Evolutionary conservation across 768 basidiomycete genomes (phyloP).

Genomic region (Clavulina sp.): DNA sequence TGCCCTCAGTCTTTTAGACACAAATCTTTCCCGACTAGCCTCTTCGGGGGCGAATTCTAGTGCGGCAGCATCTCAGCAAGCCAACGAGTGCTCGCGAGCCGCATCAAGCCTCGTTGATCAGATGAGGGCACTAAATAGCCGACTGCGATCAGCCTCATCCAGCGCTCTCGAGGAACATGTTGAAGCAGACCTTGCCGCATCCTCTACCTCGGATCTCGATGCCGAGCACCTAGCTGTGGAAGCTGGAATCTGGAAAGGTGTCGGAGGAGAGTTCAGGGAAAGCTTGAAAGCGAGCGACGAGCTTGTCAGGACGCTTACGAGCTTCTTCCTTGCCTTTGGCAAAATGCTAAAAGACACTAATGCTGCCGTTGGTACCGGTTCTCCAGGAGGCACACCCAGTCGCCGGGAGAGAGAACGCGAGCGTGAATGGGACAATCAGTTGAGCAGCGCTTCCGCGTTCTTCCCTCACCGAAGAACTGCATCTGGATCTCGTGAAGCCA

Average conservation of each 20-base stretch:
- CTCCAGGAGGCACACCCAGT: too few species aligned
- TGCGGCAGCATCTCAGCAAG: constrained; percentile 24
- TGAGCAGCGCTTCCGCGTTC: too few species aligned
- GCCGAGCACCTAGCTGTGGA: constrained; percentile 21
- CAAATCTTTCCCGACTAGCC: constrained; percentile 40
- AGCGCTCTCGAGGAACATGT: constrained; percentile 57
- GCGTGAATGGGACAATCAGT: too few species aligned
- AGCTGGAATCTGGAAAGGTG: constrained; percentile 45
- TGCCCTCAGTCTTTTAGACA: constrained; percentile 50
- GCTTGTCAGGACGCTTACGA: constrained; percentile 56
- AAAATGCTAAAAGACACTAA: constrained; percentile 43
- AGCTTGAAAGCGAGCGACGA: constrained; percentile 59
- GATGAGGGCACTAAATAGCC: constrained; percentile 47
- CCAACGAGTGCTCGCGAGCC: constrained; percentile 38
- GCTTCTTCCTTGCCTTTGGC: constrained; percentile 58
- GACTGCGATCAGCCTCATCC: constrained; percentile 37
- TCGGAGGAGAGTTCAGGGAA: constrained; percentile 59
- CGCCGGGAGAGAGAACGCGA: too few species aligned
- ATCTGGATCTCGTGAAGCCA: background rate
- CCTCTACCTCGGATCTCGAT: constrained; percentile 23
- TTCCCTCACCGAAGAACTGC: background rate
- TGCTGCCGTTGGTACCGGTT: background rate
- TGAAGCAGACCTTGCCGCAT: constrained; percentile 39
- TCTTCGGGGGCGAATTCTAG: constrained; percentile 14
- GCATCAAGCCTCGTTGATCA: constrained; percentile 47